Evolutionary conservation across 2,329 filamentous ascomycete species (phyloP).

Genomic region (Botrytis cinerea): DNA sequence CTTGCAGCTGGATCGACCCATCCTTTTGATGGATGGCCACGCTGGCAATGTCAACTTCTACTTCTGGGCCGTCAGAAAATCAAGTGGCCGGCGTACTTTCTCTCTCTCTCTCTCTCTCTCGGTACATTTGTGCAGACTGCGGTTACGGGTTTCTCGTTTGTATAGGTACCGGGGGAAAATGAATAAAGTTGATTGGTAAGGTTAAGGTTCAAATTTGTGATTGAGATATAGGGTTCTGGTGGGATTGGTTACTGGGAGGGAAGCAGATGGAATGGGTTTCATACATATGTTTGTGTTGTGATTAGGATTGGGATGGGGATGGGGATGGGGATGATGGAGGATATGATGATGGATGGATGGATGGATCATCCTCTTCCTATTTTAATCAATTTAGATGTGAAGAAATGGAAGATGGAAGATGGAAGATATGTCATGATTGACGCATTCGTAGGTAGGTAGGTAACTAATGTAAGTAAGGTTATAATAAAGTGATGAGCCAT

Average conservation of each 20-base stretch:
- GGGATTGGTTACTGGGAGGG: neutral
- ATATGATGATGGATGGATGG: neutral
- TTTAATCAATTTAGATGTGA: neutral
- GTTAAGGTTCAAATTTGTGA: neutral
- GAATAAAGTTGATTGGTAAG: neutral
- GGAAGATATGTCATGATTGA: constrained; percentile 7
- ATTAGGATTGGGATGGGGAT: neutral
- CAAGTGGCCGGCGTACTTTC: neutral
- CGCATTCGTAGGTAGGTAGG: neutral
- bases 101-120: too few species aligned
- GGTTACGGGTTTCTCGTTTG: neutral
- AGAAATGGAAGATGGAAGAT: neutral
- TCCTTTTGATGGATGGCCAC: constrained; percentile 3
- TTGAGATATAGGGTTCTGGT: neutral
- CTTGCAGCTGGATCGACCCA: neutral
- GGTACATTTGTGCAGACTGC: neutral
- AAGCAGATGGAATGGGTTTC: neutral
- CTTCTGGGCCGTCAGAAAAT: neutral
- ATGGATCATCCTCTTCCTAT: constrained; percentile 2
- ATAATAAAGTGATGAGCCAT: neutral
- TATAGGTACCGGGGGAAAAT: neutral
- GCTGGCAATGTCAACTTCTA: neutral
- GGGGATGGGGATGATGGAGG: neutral
- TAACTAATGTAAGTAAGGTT: too few species aligned
- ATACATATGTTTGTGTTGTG: neutral